Conservation (phyloP, 768 basidiomycete genomes). For the Boletales sp. region DNA sequence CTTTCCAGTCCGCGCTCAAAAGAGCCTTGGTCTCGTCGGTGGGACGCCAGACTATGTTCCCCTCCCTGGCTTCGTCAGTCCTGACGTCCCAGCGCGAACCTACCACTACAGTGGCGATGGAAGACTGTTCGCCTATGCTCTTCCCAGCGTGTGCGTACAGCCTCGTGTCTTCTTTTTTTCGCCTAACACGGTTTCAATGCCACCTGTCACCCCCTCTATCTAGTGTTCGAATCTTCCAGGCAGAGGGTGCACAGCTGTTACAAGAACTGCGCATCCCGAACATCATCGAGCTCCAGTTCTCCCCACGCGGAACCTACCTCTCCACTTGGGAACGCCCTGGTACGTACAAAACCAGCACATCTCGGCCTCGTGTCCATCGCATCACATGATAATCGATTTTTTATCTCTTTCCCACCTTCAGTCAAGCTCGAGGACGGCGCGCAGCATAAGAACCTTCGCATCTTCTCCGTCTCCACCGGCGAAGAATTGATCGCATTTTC, state of each 20-base stretch:
- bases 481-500: conserved; percentile 84
- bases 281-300: conserved; percentile 84
- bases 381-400: conserved; percentile 13
- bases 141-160: conserved; percentile 63
- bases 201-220: conserved; percentile 9
- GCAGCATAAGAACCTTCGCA: conserved; percentile 91
- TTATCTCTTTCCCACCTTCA: conserved; percentile 17
- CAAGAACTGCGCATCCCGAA: conserved; percentile 72
- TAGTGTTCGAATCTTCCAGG: conserved; percentile 76
- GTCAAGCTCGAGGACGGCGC: conserved; percentile 86
- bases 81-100: conserved; percentile 70
- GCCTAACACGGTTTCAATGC: conserved; percentile 3
- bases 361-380: conserved; percentile 22
- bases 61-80: conserved; percentile 58
- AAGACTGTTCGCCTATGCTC: conserved; percentile 79
- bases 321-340: conserved; percentile 94
- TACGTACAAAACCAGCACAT: conserved; percentile 29
- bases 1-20: conserved; percentile 84
- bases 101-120: conserved; percentile 86
- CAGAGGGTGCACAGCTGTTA: conserved; percentile 68
- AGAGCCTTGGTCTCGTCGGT: conserved; percentile 81
- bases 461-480: conserved; percentile 84
- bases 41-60: conserved; percentile 74
- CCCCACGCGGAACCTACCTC: conserved; percentile 88
- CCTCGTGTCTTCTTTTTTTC: conserved; percentile 15